Evolutionary conservation across 805 yeast genomes (phyloP).

Genomic region (Metschnikowia proteae): DNA sequence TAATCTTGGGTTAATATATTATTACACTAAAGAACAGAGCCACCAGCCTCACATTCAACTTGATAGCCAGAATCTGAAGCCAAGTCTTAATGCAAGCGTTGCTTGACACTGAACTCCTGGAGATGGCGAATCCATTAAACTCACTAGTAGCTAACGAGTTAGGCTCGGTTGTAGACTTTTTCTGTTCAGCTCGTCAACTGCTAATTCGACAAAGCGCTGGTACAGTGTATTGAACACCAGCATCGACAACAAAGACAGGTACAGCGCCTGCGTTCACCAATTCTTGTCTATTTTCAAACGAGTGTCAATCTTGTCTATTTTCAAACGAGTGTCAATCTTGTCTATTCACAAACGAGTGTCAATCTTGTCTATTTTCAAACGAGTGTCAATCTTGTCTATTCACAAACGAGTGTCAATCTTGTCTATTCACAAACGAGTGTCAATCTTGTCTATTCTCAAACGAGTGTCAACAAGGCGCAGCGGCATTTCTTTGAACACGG

Average conservation of each 20-base stretch:
- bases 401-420: too few species aligned
- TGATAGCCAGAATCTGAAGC: slow-evolving; percentile 97
- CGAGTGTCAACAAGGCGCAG: slow-evolving; percentile 92
- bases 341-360: too few species aligned
- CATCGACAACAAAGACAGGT: slow-evolving; percentile 85
- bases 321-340: too few species aligned
- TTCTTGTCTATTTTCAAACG: slow-evolving; percentile 93
- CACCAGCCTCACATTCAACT: slow-evolving; percentile 95
- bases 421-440: too few species aligned
- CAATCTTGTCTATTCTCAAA: too few species aligned
- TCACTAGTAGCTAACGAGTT: slow-evolving; percentile 84
- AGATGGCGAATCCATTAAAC: slow-evolving; percentile 86
- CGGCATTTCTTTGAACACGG: slow-evolving; percentile 96
- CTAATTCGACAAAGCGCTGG: slow-evolving; percentile 94
- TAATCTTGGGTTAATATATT: too few species aligned
- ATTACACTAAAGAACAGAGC: too few species aligned
- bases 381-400: too few species aligned
- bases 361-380: too few species aligned
- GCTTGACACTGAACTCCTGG: slow-evolving; percentile 99
- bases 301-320: slow-evolving; percentile 99
- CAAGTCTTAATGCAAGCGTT: slow-evolving; percentile 88
- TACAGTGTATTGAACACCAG: slow-evolving; percentile 97
- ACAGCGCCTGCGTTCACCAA: slow-evolving; percentile 97
- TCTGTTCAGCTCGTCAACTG: slow-evolving; percentile 91
- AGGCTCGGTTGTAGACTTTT: slow-evolving; percentile 88